Conservation (phyloP, 495 filamentous ascomycete species). For the Xylaria cubensis region DNA sequence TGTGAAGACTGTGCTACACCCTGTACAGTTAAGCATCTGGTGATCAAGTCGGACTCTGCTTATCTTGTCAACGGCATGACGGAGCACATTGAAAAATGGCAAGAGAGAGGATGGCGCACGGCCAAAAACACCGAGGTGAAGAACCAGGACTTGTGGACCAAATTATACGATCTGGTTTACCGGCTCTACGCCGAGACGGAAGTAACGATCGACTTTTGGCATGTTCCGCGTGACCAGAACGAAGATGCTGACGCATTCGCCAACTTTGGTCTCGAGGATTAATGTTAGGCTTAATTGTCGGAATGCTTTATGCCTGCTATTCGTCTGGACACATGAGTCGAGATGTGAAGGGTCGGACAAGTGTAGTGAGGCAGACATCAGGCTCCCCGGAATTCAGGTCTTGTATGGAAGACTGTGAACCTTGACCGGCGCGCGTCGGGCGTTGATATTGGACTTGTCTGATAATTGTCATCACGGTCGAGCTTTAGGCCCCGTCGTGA, state of each 20-base stretch:
- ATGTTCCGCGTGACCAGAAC: slow-evolving; percentile 17
- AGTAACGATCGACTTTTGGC: slow-evolving; percentile 20
- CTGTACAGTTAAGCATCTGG: slow-evolving; percentile 1
- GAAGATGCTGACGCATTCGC: slow-evolving; percentile 1
- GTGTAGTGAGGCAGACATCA: no score
- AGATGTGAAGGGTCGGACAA: not conserved
- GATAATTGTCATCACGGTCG: not conserved
- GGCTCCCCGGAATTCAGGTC: not conserved
- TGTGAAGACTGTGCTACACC: slow-evolving; percentile 1
- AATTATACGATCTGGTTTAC: not conserved
- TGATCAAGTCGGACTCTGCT: slow-evolving; percentile 20
- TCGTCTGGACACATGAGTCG: not conserved
- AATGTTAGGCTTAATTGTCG: no score
- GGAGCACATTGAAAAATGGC: slow-evolving; percentile 6
- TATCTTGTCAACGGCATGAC: slow-evolving; percentile 21
- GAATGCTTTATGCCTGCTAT: not conserved
- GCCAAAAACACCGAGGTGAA: not conserved
- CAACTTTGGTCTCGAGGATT: not conserved
- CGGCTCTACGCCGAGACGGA: not conserved
- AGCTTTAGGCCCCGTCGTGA: no score
- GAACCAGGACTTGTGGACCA: slow-evolving; percentile 17
- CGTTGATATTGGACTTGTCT: not conserved
- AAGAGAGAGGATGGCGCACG: slow-evolving; percentile 18
- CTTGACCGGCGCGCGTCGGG: not conserved
- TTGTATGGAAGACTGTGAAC: not conserved